Evolutionary conservation across 1,284 basidiomycete species (phyloP).

Genomic region (Ceratobasidium papillatum): DNA sequence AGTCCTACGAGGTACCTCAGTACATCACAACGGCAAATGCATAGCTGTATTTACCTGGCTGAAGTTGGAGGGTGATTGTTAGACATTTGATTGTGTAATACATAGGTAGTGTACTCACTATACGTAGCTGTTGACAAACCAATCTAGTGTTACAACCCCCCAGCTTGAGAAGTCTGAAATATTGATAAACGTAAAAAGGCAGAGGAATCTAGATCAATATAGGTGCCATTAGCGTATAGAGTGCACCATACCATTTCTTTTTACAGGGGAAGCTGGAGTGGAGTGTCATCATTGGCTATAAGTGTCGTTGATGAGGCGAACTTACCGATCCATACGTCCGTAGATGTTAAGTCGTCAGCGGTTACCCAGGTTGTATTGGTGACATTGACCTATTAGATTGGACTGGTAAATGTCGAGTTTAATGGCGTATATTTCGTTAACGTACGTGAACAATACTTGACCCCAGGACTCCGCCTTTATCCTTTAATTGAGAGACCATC

Average conservation of each 20-base stretch:
- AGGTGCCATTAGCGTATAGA: background rate
- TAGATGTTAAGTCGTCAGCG: conserved; percentile 6
- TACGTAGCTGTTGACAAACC: conserved; percentile 38
- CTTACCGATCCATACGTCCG: conserved; percentile 38
- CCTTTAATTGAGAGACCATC: conserved; percentile 39
- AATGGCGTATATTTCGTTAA: background rate
- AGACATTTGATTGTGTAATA: background rate
- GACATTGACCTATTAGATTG: conserved; percentile 26
- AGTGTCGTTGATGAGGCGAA: background rate
- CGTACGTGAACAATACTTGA: conserved; percentile 1
- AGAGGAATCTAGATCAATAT: background rate
- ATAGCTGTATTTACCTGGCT: background rate
- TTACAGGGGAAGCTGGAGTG: conserved; percentile 17
- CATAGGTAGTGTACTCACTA: conserved; percentile 19
- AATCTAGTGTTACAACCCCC: conserved; percentile 32
- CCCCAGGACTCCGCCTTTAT: conserved; percentile 34
- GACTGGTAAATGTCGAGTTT: background rate
- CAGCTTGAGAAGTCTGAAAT: conserved; percentile 34
- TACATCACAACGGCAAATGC: background rate
- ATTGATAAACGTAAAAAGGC: background rate
- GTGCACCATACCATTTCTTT: conserved; percentile 16
- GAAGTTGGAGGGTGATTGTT: background rate
- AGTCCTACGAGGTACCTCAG: conserved; percentile 16
- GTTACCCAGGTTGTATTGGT: conserved; percentile 37
- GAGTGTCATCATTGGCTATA: background rate